These are phyloP conservation scores for Lasiodiplodia sp. DNA, from an alignment of 2,329 filamentous ascomycete species.

Conservation along the genomic window DNA sequence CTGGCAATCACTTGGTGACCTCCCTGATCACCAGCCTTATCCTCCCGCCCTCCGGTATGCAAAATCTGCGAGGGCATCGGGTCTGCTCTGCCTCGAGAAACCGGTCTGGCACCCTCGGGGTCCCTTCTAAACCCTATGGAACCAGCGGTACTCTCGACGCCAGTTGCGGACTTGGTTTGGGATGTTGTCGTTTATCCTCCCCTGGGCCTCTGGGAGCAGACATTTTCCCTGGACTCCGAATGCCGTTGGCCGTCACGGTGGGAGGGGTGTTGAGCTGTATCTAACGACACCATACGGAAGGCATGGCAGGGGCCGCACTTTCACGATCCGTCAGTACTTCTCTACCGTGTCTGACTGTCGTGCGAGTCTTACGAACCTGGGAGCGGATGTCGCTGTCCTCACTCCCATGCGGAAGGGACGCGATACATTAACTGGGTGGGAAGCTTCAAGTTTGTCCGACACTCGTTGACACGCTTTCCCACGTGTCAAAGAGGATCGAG, in stretches of 20 bases:
- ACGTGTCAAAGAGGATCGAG: neutral
- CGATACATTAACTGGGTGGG: neutral
- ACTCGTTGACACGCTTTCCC: neutral
- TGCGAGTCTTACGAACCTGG: neutral
- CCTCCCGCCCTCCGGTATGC: neutral
- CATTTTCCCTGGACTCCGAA: neutral
- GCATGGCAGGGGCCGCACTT: neutral
- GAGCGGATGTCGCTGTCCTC: neutral
- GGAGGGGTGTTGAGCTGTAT: neutral
- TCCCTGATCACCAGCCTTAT: neutral
- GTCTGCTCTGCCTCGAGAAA: neutral
- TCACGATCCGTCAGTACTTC: neutral
- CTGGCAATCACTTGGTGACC: neutral
- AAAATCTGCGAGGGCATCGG: no score
- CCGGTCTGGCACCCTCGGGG: no score
- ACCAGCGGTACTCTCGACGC: neutral
- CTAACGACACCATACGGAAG: neutral
- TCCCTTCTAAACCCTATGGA: no score
- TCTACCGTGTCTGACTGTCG: neutral
- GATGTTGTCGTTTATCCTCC: neutral
- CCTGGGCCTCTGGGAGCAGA: neutral
- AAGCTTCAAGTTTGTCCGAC: neutral
- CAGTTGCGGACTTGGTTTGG: neutral
- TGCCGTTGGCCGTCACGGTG: neutral
- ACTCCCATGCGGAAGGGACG: neutral